phyloP scores from a whole-genome alignment of 805 yeast genomes.

The Lachancea thermotolerans region DNA sequence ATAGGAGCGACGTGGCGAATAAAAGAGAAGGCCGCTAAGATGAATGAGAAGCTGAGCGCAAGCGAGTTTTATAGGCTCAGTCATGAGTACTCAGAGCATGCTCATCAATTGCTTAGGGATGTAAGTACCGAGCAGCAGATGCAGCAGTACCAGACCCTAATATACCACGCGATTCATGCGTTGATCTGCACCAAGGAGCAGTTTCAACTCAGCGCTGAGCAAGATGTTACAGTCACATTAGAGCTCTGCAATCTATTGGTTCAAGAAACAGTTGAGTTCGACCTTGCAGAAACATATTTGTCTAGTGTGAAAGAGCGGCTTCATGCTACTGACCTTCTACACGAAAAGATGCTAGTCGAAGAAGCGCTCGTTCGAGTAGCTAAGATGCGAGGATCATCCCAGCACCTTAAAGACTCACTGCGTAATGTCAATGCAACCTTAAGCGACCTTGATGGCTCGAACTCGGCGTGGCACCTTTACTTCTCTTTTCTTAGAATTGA shows the following conservation, averaged over 20 bases:
- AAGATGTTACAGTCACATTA: slow-evolving; percentile 22
- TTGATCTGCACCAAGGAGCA: slow-evolving; percentile 15
- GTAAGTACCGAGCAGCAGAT: slow-evolving; percentile 20
- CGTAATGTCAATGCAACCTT: slow-evolving; percentile 12
- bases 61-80: slow-evolving; percentile 17
- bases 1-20: too few species aligned
- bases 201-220: slow-evolving; percentile 19
- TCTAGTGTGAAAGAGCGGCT: slow-evolving; percentile 22
- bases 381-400: slow-evolving; percentile 10
- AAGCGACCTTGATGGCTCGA: not conserved
- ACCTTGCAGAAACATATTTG: slow-evolving; percentile 25
- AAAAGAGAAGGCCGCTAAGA: not conserved
- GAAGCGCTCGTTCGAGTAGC: slow-evolving; percentile 19
- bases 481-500: slow-evolving; percentile 7
- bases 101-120: slow-evolving; percentile 13
- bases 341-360: slow-evolving; percentile 20
- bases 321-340: slow-evolving; percentile 14
- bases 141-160: slow-evolving; percentile 30
- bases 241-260: slow-evolving; percentile 24
- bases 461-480: slow-evolving; percentile 6
- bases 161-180: slow-evolving; percentile 24
- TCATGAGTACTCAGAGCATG: slow-evolving; percentile 21
- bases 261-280: slow-evolving; percentile 26
- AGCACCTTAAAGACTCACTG: slow-evolving; percentile 21
- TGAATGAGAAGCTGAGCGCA: not conserved